These are phyloP conservation scores for Penicillium coffeae DNA, from an alignment of 495 filamentous ascomycete genomes.

Conservation along the genomic window DNA sequence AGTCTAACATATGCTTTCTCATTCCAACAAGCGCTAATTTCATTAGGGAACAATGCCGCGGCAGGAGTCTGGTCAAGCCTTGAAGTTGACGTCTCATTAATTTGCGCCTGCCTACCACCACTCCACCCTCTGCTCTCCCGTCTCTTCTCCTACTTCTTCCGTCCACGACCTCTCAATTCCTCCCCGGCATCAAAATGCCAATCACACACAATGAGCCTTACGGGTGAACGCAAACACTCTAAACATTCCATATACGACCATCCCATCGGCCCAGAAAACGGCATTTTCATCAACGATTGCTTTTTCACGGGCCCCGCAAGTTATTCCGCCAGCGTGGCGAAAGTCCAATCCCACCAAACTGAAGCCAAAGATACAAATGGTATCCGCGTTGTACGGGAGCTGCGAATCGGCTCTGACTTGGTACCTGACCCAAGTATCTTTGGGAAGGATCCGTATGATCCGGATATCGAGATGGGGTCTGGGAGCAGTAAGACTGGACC, in stretches of 20 bases:
- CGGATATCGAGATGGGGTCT: slow-evolving; percentile 14
- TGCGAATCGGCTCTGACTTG: slow-evolving; percentile 22
- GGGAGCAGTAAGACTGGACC: neutral
- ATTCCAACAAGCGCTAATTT: no score
- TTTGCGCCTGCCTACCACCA: slow-evolving; percentile 78
- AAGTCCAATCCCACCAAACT: slow-evolving; percentile 6
- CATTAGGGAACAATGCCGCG: slow-evolving; percentile 45
- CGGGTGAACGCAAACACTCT: slow-evolving; percentile 14
- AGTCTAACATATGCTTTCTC: slow-evolving; percentile 14
- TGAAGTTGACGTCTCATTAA: slow-evolving; percentile 76
- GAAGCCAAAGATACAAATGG: slow-evolving; percentile 14
- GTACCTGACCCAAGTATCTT: neutral
- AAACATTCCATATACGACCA: slow-evolving; percentile 17
- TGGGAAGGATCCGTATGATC: neutral
- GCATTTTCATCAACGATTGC: slow-evolving; percentile 20
- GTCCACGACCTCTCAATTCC: slow-evolving; percentile 15
- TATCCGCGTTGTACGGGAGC: slow-evolving; percentile 33
- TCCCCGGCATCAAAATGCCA: slow-evolving; percentile 13
- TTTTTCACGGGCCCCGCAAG: slow-evolving; percentile 13
- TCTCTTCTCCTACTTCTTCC: slow-evolving; percentile 55
- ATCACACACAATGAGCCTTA: slow-evolving; percentile 5
- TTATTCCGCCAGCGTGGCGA: slow-evolving; percentile 28
- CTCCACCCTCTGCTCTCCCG: slow-evolving; percentile 73
- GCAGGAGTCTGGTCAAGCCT: slow-evolving; percentile 71
- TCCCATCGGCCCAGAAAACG: slow-evolving; percentile 6